Evolutionary conservation across 495 filamentous ascomycete genomes (phyloP), one percentile per base, ranked within the genome.

Genomic region (Penicillium riverlandense): DNA sequence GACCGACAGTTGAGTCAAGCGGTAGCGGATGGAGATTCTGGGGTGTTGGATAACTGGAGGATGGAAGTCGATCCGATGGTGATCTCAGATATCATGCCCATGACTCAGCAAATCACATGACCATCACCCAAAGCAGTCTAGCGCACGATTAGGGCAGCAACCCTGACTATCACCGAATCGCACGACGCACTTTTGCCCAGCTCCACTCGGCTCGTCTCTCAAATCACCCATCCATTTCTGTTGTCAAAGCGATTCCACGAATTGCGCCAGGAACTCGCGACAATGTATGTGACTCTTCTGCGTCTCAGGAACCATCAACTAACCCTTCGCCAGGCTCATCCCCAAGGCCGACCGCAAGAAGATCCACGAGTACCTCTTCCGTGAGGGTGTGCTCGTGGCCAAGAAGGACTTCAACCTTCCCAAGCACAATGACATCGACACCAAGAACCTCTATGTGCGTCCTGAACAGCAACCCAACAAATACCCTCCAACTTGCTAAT

Each of bases 351-450:
- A 98, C 77, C 90, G 92, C 76, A 97, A 97, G 85, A 91, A 92
- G 83, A 96, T 98, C 78, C 94, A 98, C 78, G 88, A 97, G 85
- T 96, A 97, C 83, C 88, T 98, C 83, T 97, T 98, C 84, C 88
- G 91, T 61, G 92, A 98, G 87, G 92, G 92, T 69, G 92, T 98
- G 42, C 85, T 97, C 73, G 91, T 96, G 69, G 92, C 94, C 58
- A 91, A 92, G 79, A 98, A 98, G 79, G 87, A 98, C 78, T 94
- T 82, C 79, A 88, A 92, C 74, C 85, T 87, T 59, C 82, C 85
- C 61, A 90, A 92, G 79, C 89, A 96, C 71, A 77, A 74, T 66
- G 88, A 95, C 49, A 89, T 96, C 71, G 90, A 95, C 77, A 95
- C 92, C 72, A 92, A 91, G 83, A 98, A 98, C 82, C 89, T 98